Conservation (phyloP, 2,329 filamentous ascomycete genomes). For the Exophiala calicioides region DNA sequence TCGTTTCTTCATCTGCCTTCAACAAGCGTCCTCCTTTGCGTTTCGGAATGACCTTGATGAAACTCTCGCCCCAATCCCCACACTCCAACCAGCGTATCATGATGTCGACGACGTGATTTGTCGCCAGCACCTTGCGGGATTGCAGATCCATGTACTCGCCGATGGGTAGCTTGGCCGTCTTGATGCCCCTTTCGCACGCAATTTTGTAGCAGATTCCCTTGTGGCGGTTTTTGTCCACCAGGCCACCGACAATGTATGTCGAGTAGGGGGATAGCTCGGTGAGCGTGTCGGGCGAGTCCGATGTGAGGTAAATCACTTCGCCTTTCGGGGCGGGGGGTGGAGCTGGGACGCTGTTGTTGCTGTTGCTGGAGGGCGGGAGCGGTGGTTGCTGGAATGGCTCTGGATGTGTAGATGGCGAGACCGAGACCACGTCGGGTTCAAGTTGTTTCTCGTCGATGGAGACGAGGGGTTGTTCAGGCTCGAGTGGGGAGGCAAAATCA, state of each 20-base stretch:
- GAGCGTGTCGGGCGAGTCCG: slow-evolving; percentile 85
- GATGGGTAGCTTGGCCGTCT: slow-evolving; percentile 89
- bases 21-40: slow-evolving; percentile 80
- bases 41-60: slow-evolving; percentile 83
- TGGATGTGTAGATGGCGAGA: neutral
- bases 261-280: slow-evolving; percentile 81
- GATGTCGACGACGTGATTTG: slow-evolving; percentile 95
- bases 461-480: too few species aligned
- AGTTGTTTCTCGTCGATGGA: too few species aligned
- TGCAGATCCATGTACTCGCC: slow-evolving; percentile 93
- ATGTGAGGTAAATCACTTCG: slow-evolving; percentile 82
- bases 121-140: slow-evolving; percentile 80
- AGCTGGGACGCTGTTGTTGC: too few species aligned
- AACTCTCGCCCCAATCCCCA: slow-evolving; percentile 88
- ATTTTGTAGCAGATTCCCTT: slow-evolving; percentile 90
- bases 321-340: slow-evolving; percentile 33
- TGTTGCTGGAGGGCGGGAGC: neutral
- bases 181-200: slow-evolving; percentile 67
- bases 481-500: too few species aligned
- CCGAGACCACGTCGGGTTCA: too few species aligned
- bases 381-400: neutral
- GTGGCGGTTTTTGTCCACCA: slow-evolving; percentile 95
- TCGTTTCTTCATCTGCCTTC: slow-evolving; percentile 40
- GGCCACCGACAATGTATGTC: slow-evolving; percentile 87
- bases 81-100: slow-evolving; percentile 91